A percentile compares a stretch with the other conserved stretches of the same genome.
phyloP scores from a whole-genome alignment of 345 rosid species.

The Cardamine occulta region DNA sequence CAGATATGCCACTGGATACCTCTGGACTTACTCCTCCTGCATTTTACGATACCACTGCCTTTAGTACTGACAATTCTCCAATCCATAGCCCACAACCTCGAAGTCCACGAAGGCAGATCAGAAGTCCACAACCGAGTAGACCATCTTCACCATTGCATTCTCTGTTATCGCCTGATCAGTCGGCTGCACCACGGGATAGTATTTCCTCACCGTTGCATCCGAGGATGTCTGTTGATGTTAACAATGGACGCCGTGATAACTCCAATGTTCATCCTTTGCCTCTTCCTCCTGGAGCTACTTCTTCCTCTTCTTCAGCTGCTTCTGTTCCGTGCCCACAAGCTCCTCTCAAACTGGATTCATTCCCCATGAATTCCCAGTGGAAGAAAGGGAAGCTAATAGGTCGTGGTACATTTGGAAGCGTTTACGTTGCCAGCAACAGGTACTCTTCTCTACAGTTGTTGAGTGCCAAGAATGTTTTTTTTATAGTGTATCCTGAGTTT shows the following conservation, averaged over 20 bases:
- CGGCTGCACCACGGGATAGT: slow-evolving; percentile 49
- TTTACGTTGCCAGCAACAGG: slow-evolving; percentile 91
- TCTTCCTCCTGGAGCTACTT: slow-evolving; percentile 82
- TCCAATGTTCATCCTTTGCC: slow-evolving; percentile 90
- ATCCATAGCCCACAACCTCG: slow-evolving; percentile 66
- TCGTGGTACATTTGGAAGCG: slow-evolving; percentile 98
- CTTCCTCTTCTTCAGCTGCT: slow-evolving; percentile 50
- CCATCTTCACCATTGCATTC: slow-evolving; percentile 53
- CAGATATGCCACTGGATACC: slow-evolving; percentile 66
- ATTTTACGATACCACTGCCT: slow-evolving; percentile 50
- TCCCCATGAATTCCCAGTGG: slow-evolving; percentile 70
- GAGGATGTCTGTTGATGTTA: slow-evolving; percentile 50
- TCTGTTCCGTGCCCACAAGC: slow-evolving; percentile 43
- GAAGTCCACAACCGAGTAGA: slow-evolving; percentile 54
- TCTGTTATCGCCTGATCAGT: slow-evolving; percentile 47
- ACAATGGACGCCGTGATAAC: too few species aligned
- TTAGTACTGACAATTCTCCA: slow-evolving; percentile 70
- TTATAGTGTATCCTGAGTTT: slow-evolving; percentile 20
- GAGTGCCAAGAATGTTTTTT: background rate
- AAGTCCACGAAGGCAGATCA: slow-evolving; percentile 55
- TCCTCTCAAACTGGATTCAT: slow-evolving; percentile 53
- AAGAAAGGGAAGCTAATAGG: slow-evolving; percentile 96
- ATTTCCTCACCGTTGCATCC: slow-evolving; percentile 58
- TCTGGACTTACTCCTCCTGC: slow-evolving; percentile 67
- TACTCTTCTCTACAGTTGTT: slow-evolving; percentile 24